Conservation (phyloP, 176 grass and related monocot genomes). For the Microstegium vimineum region DNA sequence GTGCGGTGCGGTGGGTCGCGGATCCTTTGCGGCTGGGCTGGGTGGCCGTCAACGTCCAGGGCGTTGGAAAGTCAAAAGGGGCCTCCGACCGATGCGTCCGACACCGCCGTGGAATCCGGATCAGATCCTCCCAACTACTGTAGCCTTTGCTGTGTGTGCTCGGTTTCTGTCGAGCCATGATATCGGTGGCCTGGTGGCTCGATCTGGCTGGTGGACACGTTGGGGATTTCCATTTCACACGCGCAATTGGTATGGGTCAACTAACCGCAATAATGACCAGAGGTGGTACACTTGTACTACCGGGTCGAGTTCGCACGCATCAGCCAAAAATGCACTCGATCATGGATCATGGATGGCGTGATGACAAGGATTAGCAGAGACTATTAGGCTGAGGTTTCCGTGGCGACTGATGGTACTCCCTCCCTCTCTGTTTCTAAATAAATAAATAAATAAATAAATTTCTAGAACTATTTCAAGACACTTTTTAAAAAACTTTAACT, state of each 20-base stretch:
- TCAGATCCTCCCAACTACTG: not conserved
- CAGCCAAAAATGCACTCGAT: not conserved
- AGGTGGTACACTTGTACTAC: too few relatives aligned
- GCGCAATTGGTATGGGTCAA: not conserved
- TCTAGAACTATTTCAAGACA: too few relatives aligned
- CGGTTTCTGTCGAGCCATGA: not conserved
- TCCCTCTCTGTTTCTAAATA: too few relatives aligned
- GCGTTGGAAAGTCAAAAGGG: slow-evolving; percentile 6
- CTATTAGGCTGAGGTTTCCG: not conserved
- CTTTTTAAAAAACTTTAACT: too few relatives aligned
- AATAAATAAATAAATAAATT: too few relatives aligned
- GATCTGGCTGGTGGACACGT: too few relatives aligned
- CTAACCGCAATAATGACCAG: not conserved
- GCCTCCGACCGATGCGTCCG: not conserved
- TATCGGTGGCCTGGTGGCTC: fast-evolving
- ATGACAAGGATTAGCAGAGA: not conserved
- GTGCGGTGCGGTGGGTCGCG: not conserved
- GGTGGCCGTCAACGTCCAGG: not conserved
- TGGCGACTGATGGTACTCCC: too few relatives aligned
- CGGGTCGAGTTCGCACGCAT: too few relatives aligned
- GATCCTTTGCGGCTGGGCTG: slow-evolving; percentile 1
- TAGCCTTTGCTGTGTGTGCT: too few relatives aligned
- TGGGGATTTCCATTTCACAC: not conserved
- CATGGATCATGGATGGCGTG: too few relatives aligned
- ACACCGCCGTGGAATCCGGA: not conserved